Conservation (phyloP, 495 filamentous ascomycete genomes). For the Tuber indicum region DNA sequence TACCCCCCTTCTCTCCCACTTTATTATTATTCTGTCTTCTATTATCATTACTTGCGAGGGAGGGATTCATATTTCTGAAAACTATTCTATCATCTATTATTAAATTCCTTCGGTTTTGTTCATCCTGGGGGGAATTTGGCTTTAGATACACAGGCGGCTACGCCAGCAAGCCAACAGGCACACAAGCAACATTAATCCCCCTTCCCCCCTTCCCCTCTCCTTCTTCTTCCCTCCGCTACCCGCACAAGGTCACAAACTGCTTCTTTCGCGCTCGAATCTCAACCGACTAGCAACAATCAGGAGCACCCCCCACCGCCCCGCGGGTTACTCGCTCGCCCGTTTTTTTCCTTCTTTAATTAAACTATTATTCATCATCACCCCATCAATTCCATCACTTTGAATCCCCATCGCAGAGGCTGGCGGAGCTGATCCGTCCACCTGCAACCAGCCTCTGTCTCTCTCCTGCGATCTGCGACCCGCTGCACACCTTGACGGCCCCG, state of each 20-base stretch:
- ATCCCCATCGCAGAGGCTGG: constrained; percentile 31
- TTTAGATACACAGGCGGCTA: constrained; percentile 20
- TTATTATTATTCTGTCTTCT: neutral
- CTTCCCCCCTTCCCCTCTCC: constrained; percentile 19
- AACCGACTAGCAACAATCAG: constrained; percentile 4
- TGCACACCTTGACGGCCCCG: constrained; percentile 37
- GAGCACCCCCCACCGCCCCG: constrained; percentile 3
- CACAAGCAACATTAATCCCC: constrained; percentile 20
- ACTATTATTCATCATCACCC: constrained; percentile 13
- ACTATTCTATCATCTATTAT: neutral
- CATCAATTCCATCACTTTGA: constrained; percentile 30
- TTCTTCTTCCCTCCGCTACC: constrained; percentile 14
- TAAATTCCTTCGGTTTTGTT: neutral
- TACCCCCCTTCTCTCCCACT: neutral
- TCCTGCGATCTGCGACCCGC: constrained; percentile 39
- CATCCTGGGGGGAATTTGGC: neutral
- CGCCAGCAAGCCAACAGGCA: constrained; percentile 19
- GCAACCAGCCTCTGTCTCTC: constrained; percentile 34
- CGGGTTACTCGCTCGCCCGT: constrained; percentile 6
- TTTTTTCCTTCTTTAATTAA: neutral
- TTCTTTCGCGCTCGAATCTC: constrained; percentile 12
- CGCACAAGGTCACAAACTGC: constrained; percentile 17
- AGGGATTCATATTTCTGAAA: neutral
- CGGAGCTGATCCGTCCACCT: constrained; percentile 35
- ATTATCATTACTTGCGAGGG: neutral